Conservation (phyloP, 1,284 basidiomycete genomes). For the Sporisorium graminicola region DNA sequence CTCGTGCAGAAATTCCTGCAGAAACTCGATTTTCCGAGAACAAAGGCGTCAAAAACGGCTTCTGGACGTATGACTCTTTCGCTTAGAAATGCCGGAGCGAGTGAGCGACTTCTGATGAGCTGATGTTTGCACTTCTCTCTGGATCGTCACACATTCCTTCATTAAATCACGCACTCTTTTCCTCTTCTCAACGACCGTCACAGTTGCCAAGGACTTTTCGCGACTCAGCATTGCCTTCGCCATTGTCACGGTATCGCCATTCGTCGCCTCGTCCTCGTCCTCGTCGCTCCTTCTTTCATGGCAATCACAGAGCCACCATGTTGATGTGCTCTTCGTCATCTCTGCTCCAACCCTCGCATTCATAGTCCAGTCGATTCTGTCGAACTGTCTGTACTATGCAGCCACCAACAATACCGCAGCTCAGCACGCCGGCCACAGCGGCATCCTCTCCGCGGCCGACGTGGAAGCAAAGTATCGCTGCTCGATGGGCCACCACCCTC, state of each 20-base stretch:
- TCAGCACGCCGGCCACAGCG: conserved; percentile 1
- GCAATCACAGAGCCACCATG: conserved; percentile 6
- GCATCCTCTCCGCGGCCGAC: conserved; percentile 4
- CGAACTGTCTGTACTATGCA: not conserved
- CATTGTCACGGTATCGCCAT: not conserved
- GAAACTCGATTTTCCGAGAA: not conserved
- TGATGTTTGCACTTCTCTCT: not conserved
- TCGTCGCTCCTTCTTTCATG: not conserved
- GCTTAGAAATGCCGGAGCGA: not conserved
- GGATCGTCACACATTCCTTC: not conserved
- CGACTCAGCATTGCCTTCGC: not conserved
- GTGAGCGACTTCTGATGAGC: not conserved
- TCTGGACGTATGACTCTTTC: too few relatives aligned
- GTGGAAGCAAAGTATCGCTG: conserved; percentile 12
- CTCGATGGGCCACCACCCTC: conserved; percentile 19
- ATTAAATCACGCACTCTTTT: not conserved
- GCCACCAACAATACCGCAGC: conserved; percentile 9
- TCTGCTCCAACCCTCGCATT: not conserved
- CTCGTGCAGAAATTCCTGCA: not conserved
- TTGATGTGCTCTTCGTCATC: not conserved
- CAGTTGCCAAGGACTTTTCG: not conserved
- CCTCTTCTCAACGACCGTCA: not conserved
- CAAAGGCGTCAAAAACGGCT: too few relatives aligned
- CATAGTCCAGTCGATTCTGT: not conserved
- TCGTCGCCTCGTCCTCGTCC: too few relatives aligned